Evolutionary conservation across 768 basidiomycete genomes (phyloP).

Genomic region (Mycena floridula): DNA sequence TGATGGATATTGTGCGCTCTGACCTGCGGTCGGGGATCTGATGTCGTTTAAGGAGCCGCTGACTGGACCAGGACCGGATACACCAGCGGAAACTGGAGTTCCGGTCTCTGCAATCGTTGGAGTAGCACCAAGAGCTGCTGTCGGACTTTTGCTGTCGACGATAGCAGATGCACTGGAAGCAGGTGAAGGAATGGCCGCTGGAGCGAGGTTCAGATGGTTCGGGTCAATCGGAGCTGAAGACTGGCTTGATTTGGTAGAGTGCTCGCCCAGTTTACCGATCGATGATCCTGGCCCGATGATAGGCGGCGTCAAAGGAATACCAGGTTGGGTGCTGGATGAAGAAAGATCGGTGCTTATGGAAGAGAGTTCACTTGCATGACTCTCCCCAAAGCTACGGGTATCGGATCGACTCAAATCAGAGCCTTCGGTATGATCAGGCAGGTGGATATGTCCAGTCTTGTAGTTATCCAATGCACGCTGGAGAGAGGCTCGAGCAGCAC

Average conservation of each 20-base stretch:
- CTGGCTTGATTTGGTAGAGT: constrained; percentile 5
- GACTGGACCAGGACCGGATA: constrained; percentile 56
- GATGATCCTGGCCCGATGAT: no score
- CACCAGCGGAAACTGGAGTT: constrained; percentile 57
- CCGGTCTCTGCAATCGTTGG: constrained; percentile 77
- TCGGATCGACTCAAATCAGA: constrained; percentile 66
- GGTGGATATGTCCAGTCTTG: constrained; percentile 56
- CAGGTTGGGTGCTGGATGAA: constrained; percentile 21
- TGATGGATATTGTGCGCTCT: constrained; percentile 35
- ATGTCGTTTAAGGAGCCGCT: constrained; percentile 58
- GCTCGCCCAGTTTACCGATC: constrained; percentile 8
- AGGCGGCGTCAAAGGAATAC: constrained; percentile 39
- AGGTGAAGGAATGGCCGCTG: constrained; percentile 27
- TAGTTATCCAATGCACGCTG: constrained; percentile 79
- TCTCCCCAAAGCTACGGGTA: constrained; percentile 80
- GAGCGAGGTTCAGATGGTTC: constrained; percentile 29
- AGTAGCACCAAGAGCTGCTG: constrained; percentile 23
- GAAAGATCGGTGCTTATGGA: constrained; percentile 35
- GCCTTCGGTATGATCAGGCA: constrained; percentile 35
- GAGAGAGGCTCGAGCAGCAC: constrained; percentile 63
- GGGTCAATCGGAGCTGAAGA: constrained; percentile 27
- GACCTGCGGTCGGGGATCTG: constrained; percentile 31
- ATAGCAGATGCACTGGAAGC: constrained; percentile 10
- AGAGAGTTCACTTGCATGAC: constrained; percentile 69
- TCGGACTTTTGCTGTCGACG: background rate